Evolutionary conservation across 2,329 filamentous ascomycete species (phyloP).

Genomic region (Cladosporium sp.): DNA sequence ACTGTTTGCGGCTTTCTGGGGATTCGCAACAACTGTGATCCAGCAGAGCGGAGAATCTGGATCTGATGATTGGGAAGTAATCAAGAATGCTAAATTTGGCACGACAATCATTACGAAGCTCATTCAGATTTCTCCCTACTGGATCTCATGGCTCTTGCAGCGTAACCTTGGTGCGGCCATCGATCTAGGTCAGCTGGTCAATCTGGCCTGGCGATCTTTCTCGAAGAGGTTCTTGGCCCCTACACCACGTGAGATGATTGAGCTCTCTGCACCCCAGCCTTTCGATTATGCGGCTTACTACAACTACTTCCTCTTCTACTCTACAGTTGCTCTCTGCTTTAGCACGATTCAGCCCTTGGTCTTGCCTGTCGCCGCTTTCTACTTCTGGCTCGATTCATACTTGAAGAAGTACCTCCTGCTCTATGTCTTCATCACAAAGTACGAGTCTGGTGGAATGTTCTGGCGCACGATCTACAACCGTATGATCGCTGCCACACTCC

Average conservation of each 20-base stretch:
- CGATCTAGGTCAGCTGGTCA: slow-evolving; percentile 85
- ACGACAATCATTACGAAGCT: slow-evolving; percentile 62
- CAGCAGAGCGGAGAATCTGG: slow-evolving; percentile 53
- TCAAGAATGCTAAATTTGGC: slow-evolving; percentile 52
- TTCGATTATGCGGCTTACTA: slow-evolving; percentile 98
- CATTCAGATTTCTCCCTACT: slow-evolving; percentile 81
- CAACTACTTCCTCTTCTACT: slow-evolving; percentile 95
- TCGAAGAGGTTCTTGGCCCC: slow-evolving; percentile 79
- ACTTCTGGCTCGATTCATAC: slow-evolving; percentile 81
- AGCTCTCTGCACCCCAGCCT: slow-evolving; percentile 82
- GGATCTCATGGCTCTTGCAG: slow-evolving; percentile 90
- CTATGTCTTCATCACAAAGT: slow-evolving; percentile 93
- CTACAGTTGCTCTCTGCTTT: slow-evolving; percentile 83
- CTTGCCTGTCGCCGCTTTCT: slow-evolving; percentile 78
- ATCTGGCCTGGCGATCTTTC: slow-evolving; percentile 78
- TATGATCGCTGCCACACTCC: slow-evolving; percentile 74
- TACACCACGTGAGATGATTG: slow-evolving; percentile 85
- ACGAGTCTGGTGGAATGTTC: slow-evolving; percentile 86
- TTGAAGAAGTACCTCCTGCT: slow-evolving; percentile 93
- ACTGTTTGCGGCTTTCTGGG: slow-evolving; percentile 78
- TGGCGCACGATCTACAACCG: slow-evolving; percentile 93
- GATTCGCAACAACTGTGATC: slow-evolving; percentile 64
- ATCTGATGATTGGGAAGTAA: slow-evolving; percentile 61
- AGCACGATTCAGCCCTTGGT: slow-evolving; percentile 81
- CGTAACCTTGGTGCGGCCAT: slow-evolving; percentile 90